Percentiles rank a stretch among this genome's conserved stretches.
phyloP scores from a whole-genome alignment of 2,329 filamentous ascomycete genomes.

The Calonectria honghensis region DNA sequence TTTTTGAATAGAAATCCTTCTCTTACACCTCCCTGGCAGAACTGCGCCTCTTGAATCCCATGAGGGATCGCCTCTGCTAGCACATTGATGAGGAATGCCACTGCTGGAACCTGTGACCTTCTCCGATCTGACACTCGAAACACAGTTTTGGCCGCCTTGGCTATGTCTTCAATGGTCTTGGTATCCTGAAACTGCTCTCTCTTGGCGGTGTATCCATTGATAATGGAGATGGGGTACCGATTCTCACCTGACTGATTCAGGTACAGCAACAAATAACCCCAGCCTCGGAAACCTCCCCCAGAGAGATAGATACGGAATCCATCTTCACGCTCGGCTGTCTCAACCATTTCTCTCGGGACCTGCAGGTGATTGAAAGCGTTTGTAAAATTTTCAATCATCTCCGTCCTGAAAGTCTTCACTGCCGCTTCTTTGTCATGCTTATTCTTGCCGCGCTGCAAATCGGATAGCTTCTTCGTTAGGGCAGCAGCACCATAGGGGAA shows the following conservation, averaged over 20 bases:
- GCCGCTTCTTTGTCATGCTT: constrained; percentile 64
- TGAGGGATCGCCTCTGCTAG: constrained; percentile 76
- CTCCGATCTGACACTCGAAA: constrained; percentile 81
- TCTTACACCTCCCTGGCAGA: constrained; percentile 82
- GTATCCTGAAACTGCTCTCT: constrained; percentile 72
- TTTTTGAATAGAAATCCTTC: constrained; percentile 79
- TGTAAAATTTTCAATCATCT: constrained; percentile 72
- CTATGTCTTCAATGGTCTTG: constrained; percentile 58
- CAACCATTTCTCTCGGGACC: constrained; percentile 70
- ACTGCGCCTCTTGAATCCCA: constrained; percentile 75
- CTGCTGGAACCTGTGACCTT: constrained; percentile 79
- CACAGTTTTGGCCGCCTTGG: constrained; percentile 59
- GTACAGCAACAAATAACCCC: constrained; percentile 78
- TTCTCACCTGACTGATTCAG: constrained; percentile 76
- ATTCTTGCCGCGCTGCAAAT: constrained; percentile 62
- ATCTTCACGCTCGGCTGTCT: constrained; percentile 64
- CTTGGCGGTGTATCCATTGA: constrained; percentile 79
- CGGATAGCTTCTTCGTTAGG: constrained; percentile 72
- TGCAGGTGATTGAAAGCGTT: constrained; percentile 71
- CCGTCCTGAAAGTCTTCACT: constrained; percentile 65
- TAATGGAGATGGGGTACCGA: constrained; percentile 82
- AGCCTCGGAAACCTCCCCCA: constrained; percentile 82
- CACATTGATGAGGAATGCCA: constrained; percentile 79
- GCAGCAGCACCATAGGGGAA: constrained; percentile 83
- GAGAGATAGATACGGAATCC: constrained; percentile 79